These are phyloP conservation scores for Lactarius akahatsu DNA, from an alignment of 768 basidiomycete species.

Conservation along the genomic window DNA sequence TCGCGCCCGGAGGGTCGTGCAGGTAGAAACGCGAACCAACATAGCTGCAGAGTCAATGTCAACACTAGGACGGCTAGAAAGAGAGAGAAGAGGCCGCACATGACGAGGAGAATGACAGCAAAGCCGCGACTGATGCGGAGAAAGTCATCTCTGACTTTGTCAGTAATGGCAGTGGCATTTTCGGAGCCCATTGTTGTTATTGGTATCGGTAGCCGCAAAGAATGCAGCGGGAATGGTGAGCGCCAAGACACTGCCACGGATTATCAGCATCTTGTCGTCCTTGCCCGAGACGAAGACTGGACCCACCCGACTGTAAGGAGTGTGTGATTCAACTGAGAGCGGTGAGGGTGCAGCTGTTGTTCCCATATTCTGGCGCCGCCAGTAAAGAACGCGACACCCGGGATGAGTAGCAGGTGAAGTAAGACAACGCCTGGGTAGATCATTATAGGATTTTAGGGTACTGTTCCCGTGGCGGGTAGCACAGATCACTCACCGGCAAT, in stretches of 20 bases:
- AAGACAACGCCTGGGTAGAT: constrained; percentile 56
- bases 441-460: too few relatives aligned
- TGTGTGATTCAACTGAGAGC: constrained; percentile 66
- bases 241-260: constrained; percentile 50
- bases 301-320: constrained; percentile 67
- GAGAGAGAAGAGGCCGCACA: constrained; percentile 43
- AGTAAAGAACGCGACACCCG: constrained; percentile 67
- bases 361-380: constrained; percentile 67
- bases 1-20: constrained; percentile 67
- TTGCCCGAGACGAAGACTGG: not conserved
- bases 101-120: constrained; percentile 57
- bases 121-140: constrained; percentile 66
- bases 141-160: constrained; percentile 46
- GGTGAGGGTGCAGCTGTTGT: constrained; percentile 66
- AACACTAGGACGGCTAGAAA: not conserved
- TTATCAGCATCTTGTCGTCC: not conserved
- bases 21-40: constrained; percentile 65
- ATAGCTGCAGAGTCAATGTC: constrained; percentile 44
- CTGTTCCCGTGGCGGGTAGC: not conserved
- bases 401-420: constrained; percentile 70
- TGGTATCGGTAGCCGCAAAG: constrained; percentile 56
- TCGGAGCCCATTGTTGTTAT: constrained; percentile 33
- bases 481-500: constrained; percentile 50
- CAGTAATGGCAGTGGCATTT: constrained; percentile 39
- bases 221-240: constrained; percentile 66